Base-by-base conservation (phyloP, 2,329 filamentous ascomycete species). In the Phialophora verrucosa region DNA sequence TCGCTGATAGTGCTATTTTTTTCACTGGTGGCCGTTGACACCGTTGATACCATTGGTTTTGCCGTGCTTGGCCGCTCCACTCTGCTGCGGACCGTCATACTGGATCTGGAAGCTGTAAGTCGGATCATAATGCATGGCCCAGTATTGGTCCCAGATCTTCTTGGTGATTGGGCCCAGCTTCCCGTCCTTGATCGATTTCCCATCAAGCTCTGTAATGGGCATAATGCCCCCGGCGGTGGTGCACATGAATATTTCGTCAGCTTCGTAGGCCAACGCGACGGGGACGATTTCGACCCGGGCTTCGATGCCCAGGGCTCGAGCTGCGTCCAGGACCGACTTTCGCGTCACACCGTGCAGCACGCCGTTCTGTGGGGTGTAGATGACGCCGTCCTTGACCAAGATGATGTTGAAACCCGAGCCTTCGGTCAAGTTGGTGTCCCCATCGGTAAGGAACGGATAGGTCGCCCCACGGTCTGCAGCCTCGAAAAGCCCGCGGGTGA, bases 141-240 rank as follows among this genome's bases (percentile, higher is more conserved):
- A 85, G 69, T 85, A 84, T 1, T 69, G 74, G 74, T 84, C 82
- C 82, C 83, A 84, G 27, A 85, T 83, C 56, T 71, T 76, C 73
- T 75, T 79, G 0, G 83, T 84, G 14, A 84, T 72, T 1, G 78
- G 75, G 0, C 83, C 82, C 32, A 35, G 32, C 11, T 35, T 12
- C 2, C 82, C 83, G 62, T 75, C 76, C 1, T 75, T 76, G 0
- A 85, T 74, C 0, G 76, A 75, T 58, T 77, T 69, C 0, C 78
- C 82, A 70, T 85, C 83, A 1, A 85, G 73, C 0, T 61, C 65
- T 0, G 81, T 83, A 23, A 85, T 83, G 0, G 83, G 83, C 83
- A 85, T 85, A 3, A 85, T 78, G 0, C 83, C 83, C 0, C 83
- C 83, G 0, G 83, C 83, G 14, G 83, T 85, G 0, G 83, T 85